Base-by-base conservation (phyloP, 768 basidiomycete genomes). In the Xanthoconium purpureum region DNA sequence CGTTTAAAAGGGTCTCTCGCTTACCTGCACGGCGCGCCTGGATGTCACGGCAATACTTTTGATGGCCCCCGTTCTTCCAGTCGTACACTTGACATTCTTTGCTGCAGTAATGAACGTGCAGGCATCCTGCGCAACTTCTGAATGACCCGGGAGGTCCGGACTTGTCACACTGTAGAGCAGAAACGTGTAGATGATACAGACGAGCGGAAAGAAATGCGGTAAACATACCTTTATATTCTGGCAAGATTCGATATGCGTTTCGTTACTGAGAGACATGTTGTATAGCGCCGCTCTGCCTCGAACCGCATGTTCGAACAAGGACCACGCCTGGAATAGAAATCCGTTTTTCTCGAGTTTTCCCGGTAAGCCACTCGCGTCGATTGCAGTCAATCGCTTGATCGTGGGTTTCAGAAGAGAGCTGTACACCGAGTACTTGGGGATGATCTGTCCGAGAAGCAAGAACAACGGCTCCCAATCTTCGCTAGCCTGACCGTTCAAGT, bases 381-480 rank as follows among this genome's bases (percentile, higher is more conserved):
- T 48, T n/a, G 47, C 43, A 11, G 45, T 20, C 47, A 60, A 30
- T 32, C 49, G 58, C 43, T 55, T 68, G 33, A 57, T 56, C 48
- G 64, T 58, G 15, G 44, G 52, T 30, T 54, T 61, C 20, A 70
- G 51, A 32, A 59, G 52, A 9, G 68, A 57, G 39, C 52, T 56
- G 47, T 64, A 70, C 18, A 72, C 37, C 18, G 70, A 58, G 40
- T 68, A 68, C 60, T 58, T 60, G 45, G 70, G 70, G 15, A 70
- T 58, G 39, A 71, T 60, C 37, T 62, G 50, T 20, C 44, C 37
- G 6, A 70, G 61, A 10, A 70, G 47, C 24, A 70, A 49, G 35
- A 63, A 61, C 38, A 70, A 15, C 1, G 68, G 66, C 30, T 71
- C 68, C 70, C 68, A 70, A 56, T 66, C 67, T 49, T 71, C 69